Percentiles rank a stretch among this genome's conserved stretches.
Conservation (phyloP, 1,139 yeast genomes). For the Pichia sp. region DNA sequence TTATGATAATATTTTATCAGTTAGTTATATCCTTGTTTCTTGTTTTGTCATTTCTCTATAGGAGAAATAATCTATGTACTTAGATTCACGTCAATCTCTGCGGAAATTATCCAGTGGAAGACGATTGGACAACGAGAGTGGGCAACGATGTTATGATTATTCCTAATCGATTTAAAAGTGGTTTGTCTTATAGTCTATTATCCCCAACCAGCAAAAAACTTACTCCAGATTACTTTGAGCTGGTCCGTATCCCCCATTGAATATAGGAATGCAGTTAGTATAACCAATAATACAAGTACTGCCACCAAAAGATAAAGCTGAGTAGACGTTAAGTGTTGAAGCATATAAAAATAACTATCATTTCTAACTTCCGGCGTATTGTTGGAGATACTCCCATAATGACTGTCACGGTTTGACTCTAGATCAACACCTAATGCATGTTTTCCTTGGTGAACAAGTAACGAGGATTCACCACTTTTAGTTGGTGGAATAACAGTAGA, state of each 20-base stretch:
- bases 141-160: too few species aligned
- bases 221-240: slow-evolving; percentile 8
- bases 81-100: too few species aligned
- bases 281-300: slow-evolving; percentile 1
- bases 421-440: slow-evolving; percentile 1
- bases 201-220: slow-evolving; percentile 2
- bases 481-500: background rate
- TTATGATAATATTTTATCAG: too few species aligned
- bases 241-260: slow-evolving; percentile 4
- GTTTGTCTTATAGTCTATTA: background rate
- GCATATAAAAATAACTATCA: background rate
- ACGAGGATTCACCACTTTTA: background rate
- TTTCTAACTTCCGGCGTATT: background rate
- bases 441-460: background rate
- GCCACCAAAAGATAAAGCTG: slow-evolving; percentile 1
- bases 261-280: slow-evolving; percentile 6
- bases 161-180: background rate
- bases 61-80: too few species aligned
- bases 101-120: too few species aligned
- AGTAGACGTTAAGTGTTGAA: background rate
- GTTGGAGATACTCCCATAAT: background rate
- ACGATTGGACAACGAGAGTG: too few species aligned
- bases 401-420: background rate
- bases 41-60: too few species aligned
- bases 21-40: too few species aligned